Conservation (phyloP, 2,329 filamentous ascomycete genomes). For the Epichloe coenophiala region DNA sequence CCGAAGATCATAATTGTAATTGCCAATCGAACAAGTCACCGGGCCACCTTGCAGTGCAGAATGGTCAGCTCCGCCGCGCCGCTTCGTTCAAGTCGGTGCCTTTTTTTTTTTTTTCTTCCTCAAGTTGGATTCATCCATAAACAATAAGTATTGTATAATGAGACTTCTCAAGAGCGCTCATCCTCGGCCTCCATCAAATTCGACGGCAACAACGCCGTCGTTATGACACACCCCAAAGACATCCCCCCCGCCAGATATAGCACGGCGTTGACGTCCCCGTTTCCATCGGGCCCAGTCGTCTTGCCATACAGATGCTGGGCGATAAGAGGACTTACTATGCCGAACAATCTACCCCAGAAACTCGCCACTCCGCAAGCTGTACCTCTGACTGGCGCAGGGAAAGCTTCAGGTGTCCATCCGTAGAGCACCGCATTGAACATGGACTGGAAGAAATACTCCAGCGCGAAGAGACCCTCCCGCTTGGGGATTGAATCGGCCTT, state of each 20-base stretch:
- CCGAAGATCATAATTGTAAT: no score
- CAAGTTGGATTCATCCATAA: no score
- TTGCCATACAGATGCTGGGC: conserved; percentile 30
- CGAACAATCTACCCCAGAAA: conserved; percentile 45
- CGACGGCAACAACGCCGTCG: conserved; percentile 33
- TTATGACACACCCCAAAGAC: conserved; percentile 37
- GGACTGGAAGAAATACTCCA: conserved; percentile 32
- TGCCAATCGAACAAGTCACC: no score
- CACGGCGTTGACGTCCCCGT: conserved; percentile 32
- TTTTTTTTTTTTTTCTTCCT: no score
- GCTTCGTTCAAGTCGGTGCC: no score
- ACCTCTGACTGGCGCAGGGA: conserved; percentile 39
- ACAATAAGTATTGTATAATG: no score
- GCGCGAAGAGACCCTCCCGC: conserved; percentile 25
- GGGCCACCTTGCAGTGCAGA: no score
- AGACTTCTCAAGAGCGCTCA: conserved; percentile 10
- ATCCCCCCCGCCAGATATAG: conserved; percentile 43
- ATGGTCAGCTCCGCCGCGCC: no score
- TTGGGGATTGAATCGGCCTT: conserved; percentile 23
- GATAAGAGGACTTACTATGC: conserved; percentile 43
- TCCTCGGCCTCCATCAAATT: conserved; percentile 22
- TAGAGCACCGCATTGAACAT: conserved; percentile 24
- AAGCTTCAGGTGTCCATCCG: conserved; percentile 41
- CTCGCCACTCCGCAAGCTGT: conserved; percentile 43
- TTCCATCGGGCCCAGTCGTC: conserved; percentile 11